Base-by-base conservation (phyloP, 805 yeast genomes). In the Candida adriatica region DNA sequence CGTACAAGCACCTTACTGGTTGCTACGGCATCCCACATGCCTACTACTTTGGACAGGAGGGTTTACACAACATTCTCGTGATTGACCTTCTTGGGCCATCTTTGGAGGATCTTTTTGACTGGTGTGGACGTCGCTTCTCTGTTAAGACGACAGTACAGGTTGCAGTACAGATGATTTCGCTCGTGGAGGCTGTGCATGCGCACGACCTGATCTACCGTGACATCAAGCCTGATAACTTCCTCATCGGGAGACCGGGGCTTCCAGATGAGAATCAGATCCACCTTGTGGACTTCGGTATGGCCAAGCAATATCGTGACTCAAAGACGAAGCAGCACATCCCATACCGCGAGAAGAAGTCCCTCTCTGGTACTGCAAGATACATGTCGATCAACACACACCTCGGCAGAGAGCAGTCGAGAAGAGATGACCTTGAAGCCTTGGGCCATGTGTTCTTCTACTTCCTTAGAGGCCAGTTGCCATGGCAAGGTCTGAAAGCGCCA, bases 401-500 rank as follows among this genome's bases (percentile, higher is more conserved):
- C 48, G 92, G 92, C 2, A 67, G 88, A 48, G 94, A 82, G 52
- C 94, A 82, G 53, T 75, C 79, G 46, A 69, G 94, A 60, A 62
- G 94, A 56, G 94, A 82, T 53, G 94, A 82, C 56, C 66, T 82
- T 48, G 94, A 82, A 58, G 75, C 83, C 7, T 60, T 82, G 46
- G 92, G 90, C 13, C 92, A 82, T 58, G 92, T 82, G 1, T 82
- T 82, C 51, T 73, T 82, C 52, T 82, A 82, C 56, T 82, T 82
- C 48, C 56, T 81, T 34, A 70, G 83, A 50, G 92, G 94, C 18
- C 79, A 76, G 41, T 66, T 82, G 51, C 94, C 94, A 27, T 82
- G 94, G 94, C 94, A 82, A 59, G 94, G 94, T n/a, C 61, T 82
- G 38, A 82, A 81, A 57, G 92, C 90, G 2, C 86, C 86, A 37